phyloP scores from a whole-genome alignment of 306 rosid genomes.

The Argentina anserina region DNA sequence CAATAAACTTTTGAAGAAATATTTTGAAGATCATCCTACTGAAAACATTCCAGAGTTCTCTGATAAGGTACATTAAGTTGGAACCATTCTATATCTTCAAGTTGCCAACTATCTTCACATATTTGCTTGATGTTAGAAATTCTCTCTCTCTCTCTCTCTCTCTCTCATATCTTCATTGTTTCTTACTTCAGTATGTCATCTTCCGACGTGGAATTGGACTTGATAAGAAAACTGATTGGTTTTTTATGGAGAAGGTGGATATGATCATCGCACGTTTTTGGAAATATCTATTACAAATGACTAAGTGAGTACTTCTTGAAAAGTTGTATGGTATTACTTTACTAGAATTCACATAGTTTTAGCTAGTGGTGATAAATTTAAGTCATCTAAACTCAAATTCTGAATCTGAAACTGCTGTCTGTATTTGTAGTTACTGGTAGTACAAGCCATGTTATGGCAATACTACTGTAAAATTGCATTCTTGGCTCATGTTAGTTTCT shows the following conservation, averaged over 20 bases:
- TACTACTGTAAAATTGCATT: background rate
- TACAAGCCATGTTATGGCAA: background rate
- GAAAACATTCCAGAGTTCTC: constrained; percentile 72
- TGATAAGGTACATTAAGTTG: constrained; percentile 60
- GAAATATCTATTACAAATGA: constrained; percentile 58
- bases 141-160: background rate
- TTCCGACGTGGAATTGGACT: constrained; percentile 89
- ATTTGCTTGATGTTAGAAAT: background rate
- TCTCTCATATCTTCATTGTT: constrained; percentile 5
- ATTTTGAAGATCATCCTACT: constrained; percentile 54
- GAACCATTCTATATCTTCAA: background rate
- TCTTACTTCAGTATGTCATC: constrained; percentile 61
- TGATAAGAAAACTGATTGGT: constrained; percentile 72
- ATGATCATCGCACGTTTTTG: constrained; percentile 73
- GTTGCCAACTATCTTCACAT: background rate
- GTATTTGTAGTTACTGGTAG: background rate
- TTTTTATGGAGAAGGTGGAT: constrained; percentile 91
- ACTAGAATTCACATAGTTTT: background rate
- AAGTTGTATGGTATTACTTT: background rate
- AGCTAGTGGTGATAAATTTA: background rate
- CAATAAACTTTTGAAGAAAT: constrained; percentile 70
- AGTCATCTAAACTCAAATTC: background rate
- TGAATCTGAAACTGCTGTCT: background rate
- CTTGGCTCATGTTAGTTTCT: constrained; percentile 16
- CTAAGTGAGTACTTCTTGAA: constrained; percentile 43